Base-by-base conservation (phyloP, 306 rosid species). In the Spatholobus suberectus region DNA sequence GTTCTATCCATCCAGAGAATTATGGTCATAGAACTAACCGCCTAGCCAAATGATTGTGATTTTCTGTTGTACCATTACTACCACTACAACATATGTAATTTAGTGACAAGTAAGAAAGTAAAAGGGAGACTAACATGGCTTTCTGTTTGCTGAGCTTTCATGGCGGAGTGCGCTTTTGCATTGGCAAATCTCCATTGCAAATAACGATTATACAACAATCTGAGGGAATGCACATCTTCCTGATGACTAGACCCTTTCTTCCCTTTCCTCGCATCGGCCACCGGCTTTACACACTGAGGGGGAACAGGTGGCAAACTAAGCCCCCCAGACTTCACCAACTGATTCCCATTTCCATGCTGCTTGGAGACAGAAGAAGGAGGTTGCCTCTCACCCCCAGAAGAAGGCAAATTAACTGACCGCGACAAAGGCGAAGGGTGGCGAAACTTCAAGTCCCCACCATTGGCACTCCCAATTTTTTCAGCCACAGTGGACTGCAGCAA, bases 131-230 rank as follows among this genome's bases (percentile, higher is more conserved):
- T 47, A 37, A 94, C 98, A 97, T 88, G 88, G 57, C 88, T 73
- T 83, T 92, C 92, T 82, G 72, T 82, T 76, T 86, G 94, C 86
- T 86, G 95, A 72, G 87, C 85, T 82, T 76, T 88, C 81, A 89
- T 32, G 0, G 87, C 70, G 5, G 86, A 82, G 52, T 79, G 81
- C 1, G 89, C 88, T 84, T 72, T 94, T 12, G 93, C 95, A 85
- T 92, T 92, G 86, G 93, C 85, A 20, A 44, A 92, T 88, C 92
- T 87, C 98, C 98, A 92, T 83, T 94, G 98, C 38, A 94, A 78
- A 84, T 82, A 82, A 5, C 95, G 88, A 69, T 94, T 94, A 71
- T 94, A 63, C 40, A 89, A 85, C 89, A 94, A 32, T 79, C 87
- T 92, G 40, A 92, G 85, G 12, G 83, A 81, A 85, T 88, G 90